Conservation (phyloP, 768 basidiomycete species). For the Lepiota venenata region DNA sequence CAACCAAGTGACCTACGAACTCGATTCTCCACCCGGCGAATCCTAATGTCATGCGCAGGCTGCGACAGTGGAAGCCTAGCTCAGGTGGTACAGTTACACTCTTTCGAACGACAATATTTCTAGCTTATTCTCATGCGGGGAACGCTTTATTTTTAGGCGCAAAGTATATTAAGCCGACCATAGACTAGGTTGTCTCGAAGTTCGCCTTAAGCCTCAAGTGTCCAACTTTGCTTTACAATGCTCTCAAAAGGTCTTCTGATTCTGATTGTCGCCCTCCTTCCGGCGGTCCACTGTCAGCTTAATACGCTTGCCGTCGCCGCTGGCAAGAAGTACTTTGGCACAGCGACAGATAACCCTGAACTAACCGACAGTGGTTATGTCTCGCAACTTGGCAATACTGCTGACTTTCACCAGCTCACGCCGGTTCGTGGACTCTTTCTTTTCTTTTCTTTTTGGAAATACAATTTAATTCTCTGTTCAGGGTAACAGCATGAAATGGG, state of each 20-base stretch:
- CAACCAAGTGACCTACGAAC: constrained; percentile 1
- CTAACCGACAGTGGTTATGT: constrained; percentile 38
- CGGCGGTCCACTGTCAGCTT: constrained; percentile 39
- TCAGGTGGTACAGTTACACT: background rate
- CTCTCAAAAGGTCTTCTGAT: background rate
- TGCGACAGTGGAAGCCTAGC: background rate
- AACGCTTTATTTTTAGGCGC: background rate
- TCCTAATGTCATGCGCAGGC: background rate
- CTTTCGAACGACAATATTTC: background rate
- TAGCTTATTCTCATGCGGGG: constrained; percentile 1
- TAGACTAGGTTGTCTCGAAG: background rate
- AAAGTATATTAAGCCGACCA: background rate
- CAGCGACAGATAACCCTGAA: constrained; percentile 45
- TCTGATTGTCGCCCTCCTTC: constrained; percentile 6
- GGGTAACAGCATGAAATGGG: constrained; percentile 54
- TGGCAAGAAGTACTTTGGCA: constrained; percentile 47
- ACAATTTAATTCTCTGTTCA: constrained; percentile 4
- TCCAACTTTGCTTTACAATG: background rate
- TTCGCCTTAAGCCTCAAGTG: background rate
- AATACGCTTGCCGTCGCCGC: constrained; percentile 42
- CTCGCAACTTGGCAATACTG: constrained; percentile 32
- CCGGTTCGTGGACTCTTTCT: constrained; percentile 24
- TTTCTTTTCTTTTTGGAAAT: background rate
- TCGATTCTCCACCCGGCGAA: background rate
- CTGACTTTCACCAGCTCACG: constrained; percentile 42